Evolutionary conservation across 148 eudicot genomes (phyloP), one percentile per base, ranked within the genome.

Genomic region (Cornus controversa): DNA sequence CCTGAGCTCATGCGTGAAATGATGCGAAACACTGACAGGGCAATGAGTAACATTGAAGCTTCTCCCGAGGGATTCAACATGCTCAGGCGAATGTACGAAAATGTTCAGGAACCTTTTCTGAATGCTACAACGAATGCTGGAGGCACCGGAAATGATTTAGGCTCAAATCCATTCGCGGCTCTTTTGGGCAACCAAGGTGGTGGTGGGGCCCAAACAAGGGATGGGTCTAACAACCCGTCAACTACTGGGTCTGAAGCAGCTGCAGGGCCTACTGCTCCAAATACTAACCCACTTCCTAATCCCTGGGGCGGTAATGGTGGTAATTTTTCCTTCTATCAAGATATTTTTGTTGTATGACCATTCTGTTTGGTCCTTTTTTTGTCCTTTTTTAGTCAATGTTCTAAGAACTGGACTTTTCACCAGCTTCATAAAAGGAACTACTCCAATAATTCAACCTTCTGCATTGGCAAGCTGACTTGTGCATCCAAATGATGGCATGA

Each of bases 31-130:
- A 96, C 99, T 68, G 98, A 96, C 75, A 91, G 99, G 87, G 98
- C 98, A 79, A 96, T 93, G 99, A 96, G 99, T 80, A 96, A 96
- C 75, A 96, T 96, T 75, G 98, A 96, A 82, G 89, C 98, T 71
- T 93, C 96, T 79, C 98, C 98, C 50, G 99, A 96, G 83, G 99
- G 99, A 75, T 96, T 96, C 80, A 93, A 96, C 80, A 90, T 90
- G 93, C 99, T 96, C 37, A 93, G 99, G 74, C 92, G 99, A 76
- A 96, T 96, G 99, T 96, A 96, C 84, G 99, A 96, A 80, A 96
- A 93, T 88, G 99, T 96, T 22, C 99, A 93, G 82, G 98, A 96
- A 69, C 99, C 99, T 6, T 87, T 96, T 81, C 82, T 96, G 81
- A 93, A 96, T 88, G 99, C 99, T 65, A 90, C 98, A 53, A 87